Percentiles rank a stretch among this genome's conserved stretches.
phyloP scores from a whole-genome alignment of 2,329 filamentous ascomycete species.

The Calonectria crousiana region DNA sequence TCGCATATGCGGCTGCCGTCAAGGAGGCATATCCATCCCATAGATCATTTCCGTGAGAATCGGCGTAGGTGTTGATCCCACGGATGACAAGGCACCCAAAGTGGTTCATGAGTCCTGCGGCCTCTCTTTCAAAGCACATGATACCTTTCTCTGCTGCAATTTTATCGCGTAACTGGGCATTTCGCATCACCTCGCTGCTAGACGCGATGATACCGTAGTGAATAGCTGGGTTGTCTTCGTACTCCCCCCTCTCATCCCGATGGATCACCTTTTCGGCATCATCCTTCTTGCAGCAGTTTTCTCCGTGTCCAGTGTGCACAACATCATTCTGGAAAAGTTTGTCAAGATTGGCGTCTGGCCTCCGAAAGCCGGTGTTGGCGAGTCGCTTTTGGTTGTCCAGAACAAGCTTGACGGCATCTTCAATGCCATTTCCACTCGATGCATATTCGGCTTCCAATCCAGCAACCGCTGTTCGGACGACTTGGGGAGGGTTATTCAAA shows the following conservation, averaged over 20 bases:
- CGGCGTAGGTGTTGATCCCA: constrained; percentile 54
- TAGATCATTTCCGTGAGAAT: constrained; percentile 44
- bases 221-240: not conserved
- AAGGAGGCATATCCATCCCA: constrained; percentile 52
- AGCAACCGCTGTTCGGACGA: not conserved
- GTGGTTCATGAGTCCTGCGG: constrained; percentile 38
- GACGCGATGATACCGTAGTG: constrained; percentile 7
- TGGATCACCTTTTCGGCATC: not conserved
- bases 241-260: not conserved
- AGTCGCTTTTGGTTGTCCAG: not conserved
- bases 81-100: constrained; percentile 50
- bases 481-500: not conserved
- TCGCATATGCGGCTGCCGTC: constrained; percentile 43
- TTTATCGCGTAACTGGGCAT: not conserved
- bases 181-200: not conserved
- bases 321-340: not conserved
- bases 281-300: not conserved
- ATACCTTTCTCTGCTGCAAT: not conserved
- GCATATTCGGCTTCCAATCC: not conserved
- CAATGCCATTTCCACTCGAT: not conserved
- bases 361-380: not conserved
- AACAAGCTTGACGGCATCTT: not conserved
- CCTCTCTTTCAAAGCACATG: constrained; percentile 23
- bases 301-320: not conserved
- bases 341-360: not conserved